Base-by-base conservation (phyloP, 2,329 filamentous ascomycete species). In the Beauveria asiatica region DNA sequence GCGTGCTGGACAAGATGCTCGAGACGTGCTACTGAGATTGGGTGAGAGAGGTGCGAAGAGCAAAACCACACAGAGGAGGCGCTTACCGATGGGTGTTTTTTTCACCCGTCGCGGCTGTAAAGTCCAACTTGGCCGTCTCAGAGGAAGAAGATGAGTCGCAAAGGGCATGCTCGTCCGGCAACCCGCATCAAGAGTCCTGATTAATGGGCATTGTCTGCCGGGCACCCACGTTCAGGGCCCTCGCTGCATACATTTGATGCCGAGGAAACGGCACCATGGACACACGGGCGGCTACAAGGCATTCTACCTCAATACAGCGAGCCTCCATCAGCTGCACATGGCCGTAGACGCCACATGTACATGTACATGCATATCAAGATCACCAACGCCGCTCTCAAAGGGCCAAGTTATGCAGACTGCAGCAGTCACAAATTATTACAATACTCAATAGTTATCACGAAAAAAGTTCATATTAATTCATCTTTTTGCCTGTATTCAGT, bases 1-100 rank as follows among this genome's bases (percentile, higher is more conserved):
- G 86, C 45, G 90, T 97, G 37, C 80, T 99, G 64, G 86, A 90
- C 71, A 96, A 94, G 75, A 97, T 99, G 94, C 80, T 97, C 64
- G 86, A 90, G 71, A 93, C 89, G 1, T 96, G 91, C 74, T 81
- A 83, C 65, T 90, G 23, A 30, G 33, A 42, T 10, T 13, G 11
- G 21, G 6, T 9, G 44, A 1, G 11, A 37, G 50, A 23, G 5
- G 52, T n/a, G 4, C 2, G 3, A 17, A 45, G 5, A 41, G n/a
- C 5, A 41, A 37, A 11, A 23, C 33, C 33, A 37, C 33, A 13
- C 33, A 37, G 13, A 5, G 33, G 13, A 6, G 13, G 13, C 13
- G 33, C 33, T 16, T 37, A 5, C 11, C 33, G 33, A 37, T 16
- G 5, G 1, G 11, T 37, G 1, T 37, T 16, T 13, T 6, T 37